phyloP scores from a whole-genome alignment of 179 eudicot genomes.

The Nepenthes alata region DNA sequence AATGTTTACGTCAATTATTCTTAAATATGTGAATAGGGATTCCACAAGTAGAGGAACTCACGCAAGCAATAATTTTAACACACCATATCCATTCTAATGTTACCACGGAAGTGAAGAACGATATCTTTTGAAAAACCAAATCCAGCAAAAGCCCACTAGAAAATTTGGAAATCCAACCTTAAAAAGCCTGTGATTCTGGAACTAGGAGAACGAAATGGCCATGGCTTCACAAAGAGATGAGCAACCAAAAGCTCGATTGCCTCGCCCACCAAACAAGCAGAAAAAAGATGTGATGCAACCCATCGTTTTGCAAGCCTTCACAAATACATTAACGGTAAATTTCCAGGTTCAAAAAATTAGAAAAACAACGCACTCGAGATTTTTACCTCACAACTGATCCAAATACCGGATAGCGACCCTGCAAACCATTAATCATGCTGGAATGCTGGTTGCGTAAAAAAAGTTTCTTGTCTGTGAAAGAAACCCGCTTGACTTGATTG shows the following conservation, averaged over 20 bases:
- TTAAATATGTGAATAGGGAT: too few relatives aligned
- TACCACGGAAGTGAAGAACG: too few relatives aligned
- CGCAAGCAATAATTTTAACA: background rate
- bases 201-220: conserved; percentile 64
- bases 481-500: conserved; percentile 48
- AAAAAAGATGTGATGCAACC: conserved; percentile 88
- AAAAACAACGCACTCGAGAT: background rate
- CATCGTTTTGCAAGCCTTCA: conserved; percentile 91
- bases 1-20: too few relatives aligned
- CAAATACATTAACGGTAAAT: conserved; percentile 5
- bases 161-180: conserved; percentile 31
- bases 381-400: conserved; percentile 74
- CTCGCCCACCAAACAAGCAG: conserved; percentile 59
- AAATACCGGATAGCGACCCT: conserved; percentile 71
- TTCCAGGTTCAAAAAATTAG: conserved; percentile 1
- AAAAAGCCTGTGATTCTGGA: conserved; percentile 76
- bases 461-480: conserved; percentile 55
- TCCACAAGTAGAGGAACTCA: background rate
- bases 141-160: background rate
- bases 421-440: conserved; percentile 88
- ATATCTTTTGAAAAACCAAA: background rate
- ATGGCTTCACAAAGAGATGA: conserved; percentile 60
- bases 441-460: conserved; percentile 62
- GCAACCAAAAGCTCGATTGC: conserved; percentile 82
- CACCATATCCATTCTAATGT: too few relatives aligned